These are phyloP conservation scores for Penicillium capsulatum DNA, from an alignment of 2,329 filamentous ascomycete species.

Conservation along the genomic window DNA sequence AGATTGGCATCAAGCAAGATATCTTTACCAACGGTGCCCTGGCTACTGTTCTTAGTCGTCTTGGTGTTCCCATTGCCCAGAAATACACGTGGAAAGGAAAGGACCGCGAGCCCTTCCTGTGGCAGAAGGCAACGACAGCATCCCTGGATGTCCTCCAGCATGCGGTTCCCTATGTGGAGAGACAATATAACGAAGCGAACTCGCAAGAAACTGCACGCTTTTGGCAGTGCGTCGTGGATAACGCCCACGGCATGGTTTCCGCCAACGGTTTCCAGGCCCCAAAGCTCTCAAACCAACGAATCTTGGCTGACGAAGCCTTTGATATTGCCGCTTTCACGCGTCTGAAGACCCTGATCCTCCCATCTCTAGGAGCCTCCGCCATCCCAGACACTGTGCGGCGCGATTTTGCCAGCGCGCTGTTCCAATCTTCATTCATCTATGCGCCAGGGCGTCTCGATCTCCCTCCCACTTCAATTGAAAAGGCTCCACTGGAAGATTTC, in stretches of 20 bases:
- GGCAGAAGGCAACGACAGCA: constrained; percentile 73
- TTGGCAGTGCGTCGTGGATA: constrained; percentile 65
- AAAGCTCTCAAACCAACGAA: constrained; percentile 39
- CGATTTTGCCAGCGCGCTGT: constrained; percentile 70
- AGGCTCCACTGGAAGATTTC: constrained; percentile 58
- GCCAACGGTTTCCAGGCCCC: constrained; percentile 55
- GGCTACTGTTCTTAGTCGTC: constrained; percentile 59
- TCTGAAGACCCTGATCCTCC: constrained; percentile 65
- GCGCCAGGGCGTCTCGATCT: constrained; percentile 60
- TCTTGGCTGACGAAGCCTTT: constrained; percentile 69
- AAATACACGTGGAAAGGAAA: constrained; percentile 76
- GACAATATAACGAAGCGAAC: constrained; percentile 31
- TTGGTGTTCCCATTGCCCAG: constrained; percentile 65
- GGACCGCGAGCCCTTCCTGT: constrained; percentile 67
- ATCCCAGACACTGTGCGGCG: constrained; percentile 65
- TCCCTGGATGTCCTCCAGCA: constrained; percentile 64
- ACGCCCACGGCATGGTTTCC: constrained; percentile 65
- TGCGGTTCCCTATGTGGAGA: constrained; percentile 58
- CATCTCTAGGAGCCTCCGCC: constrained; percentile 61
- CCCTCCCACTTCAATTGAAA: constrained; percentile 40
- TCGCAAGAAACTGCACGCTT: constrained; percentile 51
- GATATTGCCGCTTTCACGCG: constrained; percentile 71
- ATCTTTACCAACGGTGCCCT: constrained; percentile 68
- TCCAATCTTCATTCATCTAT: constrained; percentile 78
- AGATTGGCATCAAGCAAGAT: constrained; percentile 52